Evolutionary conservation across 306 rosid species (phyloP).

Genomic region (Vigna hirtella): DNA sequence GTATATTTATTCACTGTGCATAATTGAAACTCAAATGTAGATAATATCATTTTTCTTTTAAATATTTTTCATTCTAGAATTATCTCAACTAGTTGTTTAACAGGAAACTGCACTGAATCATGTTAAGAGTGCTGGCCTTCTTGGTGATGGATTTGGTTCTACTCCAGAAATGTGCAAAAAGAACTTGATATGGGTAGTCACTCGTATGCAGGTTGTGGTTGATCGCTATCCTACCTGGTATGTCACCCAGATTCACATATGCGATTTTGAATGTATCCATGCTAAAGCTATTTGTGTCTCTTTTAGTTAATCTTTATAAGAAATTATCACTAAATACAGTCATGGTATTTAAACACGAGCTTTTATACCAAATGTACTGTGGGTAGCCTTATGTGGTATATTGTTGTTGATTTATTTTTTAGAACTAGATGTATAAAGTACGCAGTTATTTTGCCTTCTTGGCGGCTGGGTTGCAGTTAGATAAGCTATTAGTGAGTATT

Average conservation of each 20-base stretch:
- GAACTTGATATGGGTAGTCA: constrained; percentile 97
- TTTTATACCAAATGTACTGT: constrained; percentile 6
- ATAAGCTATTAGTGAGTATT: constrained; percentile 21
- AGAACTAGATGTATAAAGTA: constrained; percentile 34
- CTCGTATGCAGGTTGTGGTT: constrained; percentile 93
- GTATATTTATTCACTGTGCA: constrained; percentile 1
- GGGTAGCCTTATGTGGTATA: constrained; percentile 2
- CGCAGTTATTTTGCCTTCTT: constrained; percentile 22
- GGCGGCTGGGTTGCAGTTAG: constrained; percentile 31
- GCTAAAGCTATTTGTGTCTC: constrained; percentile 6
- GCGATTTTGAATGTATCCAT: background rate
- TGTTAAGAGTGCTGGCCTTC: constrained; percentile 89
- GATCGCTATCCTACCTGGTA: constrained; percentile 99
- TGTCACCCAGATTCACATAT: constrained; percentile 40
- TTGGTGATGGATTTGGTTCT: constrained; percentile 97
- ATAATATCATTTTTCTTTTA: constrained; percentile 9
- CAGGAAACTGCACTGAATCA: constrained; percentile 99
- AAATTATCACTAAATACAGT: constrained; percentile 18
- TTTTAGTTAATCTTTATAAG: constrained; percentile 31
- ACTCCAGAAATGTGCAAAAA: constrained; percentile 95
- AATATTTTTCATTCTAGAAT: constrained; percentile 23
- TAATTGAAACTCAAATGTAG: constrained; percentile 13
- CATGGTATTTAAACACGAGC: background rate
- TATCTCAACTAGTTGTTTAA: constrained; percentile 39
- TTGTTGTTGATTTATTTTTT: constrained; percentile 7